Percentiles rank a stretch among this genome's conserved stretches.
Conservation (phyloP, 352 stramenopile species). For the Saprolegnia diclina region DNA sequence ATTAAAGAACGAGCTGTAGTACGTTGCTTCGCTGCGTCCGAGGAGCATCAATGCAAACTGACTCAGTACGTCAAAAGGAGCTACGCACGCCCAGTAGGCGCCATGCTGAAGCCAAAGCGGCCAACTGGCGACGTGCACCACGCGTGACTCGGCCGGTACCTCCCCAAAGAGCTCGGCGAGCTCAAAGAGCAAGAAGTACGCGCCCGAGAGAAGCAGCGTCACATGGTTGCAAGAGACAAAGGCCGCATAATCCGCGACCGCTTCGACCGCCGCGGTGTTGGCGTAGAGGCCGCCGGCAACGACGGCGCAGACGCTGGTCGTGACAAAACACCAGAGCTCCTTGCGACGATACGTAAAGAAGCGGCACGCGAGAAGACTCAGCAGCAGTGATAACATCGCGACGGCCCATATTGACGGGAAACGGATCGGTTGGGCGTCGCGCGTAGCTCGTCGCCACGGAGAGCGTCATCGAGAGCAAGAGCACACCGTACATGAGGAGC, state of each 20-base stretch:
- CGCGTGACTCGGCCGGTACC: neutral
- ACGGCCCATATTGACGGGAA: neutral
- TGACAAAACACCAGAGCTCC: neutral
- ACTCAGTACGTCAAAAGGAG: neutral
- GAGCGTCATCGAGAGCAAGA: slow-evolving; percentile 4
- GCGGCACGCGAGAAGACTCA: neutral
- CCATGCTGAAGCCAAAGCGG: neutral
- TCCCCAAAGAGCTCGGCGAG: neutral
- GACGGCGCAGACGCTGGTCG: neutral
- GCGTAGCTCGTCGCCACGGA: neutral
- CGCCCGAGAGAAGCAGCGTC: neutral
- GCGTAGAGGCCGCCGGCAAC: neutral
- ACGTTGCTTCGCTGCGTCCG: neutral
- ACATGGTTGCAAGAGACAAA: neutral
- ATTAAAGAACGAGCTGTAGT: neutral
- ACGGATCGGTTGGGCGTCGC: neutral
- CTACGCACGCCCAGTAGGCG: neutral
- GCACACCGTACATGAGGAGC: slow-evolving; percentile 12
- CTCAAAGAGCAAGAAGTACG: neutral
- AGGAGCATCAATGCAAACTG: neutral
- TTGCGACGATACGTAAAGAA: neutral
- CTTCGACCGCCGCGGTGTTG: neutral
- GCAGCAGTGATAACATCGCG: neutral
- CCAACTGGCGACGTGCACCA: neutral
- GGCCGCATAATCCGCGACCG: neutral